These are phyloP conservation scores for Handroanthus guayacan DNA, from an alignment of 257 asterid species.

Conservation along the genomic window DNA sequence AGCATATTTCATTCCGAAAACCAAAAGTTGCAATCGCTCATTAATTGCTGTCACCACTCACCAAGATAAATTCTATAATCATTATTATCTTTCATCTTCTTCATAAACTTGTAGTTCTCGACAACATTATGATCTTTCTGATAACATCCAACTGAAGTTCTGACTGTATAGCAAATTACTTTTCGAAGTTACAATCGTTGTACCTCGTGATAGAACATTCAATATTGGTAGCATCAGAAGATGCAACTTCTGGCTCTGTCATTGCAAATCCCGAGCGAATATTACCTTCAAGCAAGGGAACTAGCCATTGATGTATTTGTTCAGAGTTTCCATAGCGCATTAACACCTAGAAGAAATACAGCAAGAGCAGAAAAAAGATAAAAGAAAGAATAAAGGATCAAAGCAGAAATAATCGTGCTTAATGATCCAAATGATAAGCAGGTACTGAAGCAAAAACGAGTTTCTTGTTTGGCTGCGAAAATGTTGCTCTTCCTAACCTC, in stretches of 20 bases:
- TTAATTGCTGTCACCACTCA: too few species aligned
- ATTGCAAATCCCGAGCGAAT: constrained; percentile 96
- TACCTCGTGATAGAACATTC: constrained; percentile 95
- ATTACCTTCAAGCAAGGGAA: constrained; percentile 89
- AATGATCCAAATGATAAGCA: too few species aligned
- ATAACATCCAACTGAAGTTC: not conserved
- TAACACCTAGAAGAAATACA: constrained; percentile 59
- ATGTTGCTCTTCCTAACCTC: constrained; percentile 63
- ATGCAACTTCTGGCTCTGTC: constrained; percentile 99
- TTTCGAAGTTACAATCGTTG: not conserved
- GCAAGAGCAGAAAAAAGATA: constrained; percentile 21
- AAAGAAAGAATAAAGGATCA: not conserved
- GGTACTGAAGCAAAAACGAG: too few species aligned
- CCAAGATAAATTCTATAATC: too few species aligned
- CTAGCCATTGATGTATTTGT: constrained; percentile 83
- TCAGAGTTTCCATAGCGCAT: constrained; percentile 89
- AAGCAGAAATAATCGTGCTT: not conserved
- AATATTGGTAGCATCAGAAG: constrained; percentile 96
- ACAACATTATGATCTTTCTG: not conserved
- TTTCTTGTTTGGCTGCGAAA: not conserved
- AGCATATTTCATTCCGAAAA: too few species aligned
- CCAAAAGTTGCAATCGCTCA: too few species aligned
- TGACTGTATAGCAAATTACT: constrained; percentile 1
- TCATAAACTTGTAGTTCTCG: not conserved
- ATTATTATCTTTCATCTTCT: too few species aligned